Evolutionary conservation across 768 basidiomycete genomes (phyloP).

Genomic region (Roridomyces roridus): DNA sequence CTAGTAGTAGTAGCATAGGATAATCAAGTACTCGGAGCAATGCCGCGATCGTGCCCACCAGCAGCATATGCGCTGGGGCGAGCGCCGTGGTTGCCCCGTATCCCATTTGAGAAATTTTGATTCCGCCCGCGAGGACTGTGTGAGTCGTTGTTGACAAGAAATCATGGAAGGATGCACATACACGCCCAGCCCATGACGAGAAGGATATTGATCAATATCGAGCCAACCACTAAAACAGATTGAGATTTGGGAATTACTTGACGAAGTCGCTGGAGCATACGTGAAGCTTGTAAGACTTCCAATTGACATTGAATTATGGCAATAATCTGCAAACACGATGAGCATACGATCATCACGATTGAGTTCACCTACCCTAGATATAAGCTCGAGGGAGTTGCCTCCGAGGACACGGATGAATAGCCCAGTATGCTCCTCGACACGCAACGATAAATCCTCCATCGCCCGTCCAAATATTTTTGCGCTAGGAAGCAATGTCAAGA

Average conservation of each 20-base stretch:
- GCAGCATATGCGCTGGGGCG: too few species aligned
- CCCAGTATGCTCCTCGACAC: background rate
- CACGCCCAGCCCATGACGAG: background rate
- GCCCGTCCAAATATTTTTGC: background rate
- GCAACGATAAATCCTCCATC: conserved; percentile 1
- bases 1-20: too few species aligned
- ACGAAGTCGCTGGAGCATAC: background rate
- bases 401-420: background rate
- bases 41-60: too few species aligned
- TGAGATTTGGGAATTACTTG: background rate
- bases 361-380: background rate
- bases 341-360: background rate
- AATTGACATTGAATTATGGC: background rate
- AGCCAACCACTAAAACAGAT: background rate
- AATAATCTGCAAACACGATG: background rate
- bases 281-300: background rate
- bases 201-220: conserved; percentile 5
- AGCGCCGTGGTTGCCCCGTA: too few species aligned
- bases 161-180: background rate
- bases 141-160: too few species aligned
- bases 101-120: too few species aligned
- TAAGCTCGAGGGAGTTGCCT: background rate
- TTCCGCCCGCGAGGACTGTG: too few species aligned
- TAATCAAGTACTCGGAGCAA: too few species aligned
- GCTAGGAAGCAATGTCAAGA: background rate